Evolutionary conservation across 129 eudicot genomes (phyloP).

Genomic region (Centaurea solstitialis): DNA sequence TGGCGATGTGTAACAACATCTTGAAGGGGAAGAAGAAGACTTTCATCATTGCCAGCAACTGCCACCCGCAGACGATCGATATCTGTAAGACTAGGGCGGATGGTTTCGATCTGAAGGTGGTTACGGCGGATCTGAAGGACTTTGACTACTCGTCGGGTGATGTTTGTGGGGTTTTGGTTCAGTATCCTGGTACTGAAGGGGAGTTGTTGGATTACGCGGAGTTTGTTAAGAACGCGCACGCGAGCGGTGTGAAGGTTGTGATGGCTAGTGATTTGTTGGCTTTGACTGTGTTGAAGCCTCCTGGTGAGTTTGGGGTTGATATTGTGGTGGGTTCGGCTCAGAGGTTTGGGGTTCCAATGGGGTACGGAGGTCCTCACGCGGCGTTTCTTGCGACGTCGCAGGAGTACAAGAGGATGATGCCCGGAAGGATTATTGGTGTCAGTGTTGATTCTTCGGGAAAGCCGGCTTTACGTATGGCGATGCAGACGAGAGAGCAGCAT

Average conservation of each 20-base stretch:
- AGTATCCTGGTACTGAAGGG: constrained; percentile 97
- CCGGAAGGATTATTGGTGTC: constrained; percentile 93
- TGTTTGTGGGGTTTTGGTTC: constrained; percentile 89
- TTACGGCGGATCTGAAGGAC: constrained; percentile 65
- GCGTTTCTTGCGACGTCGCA: constrained; percentile 95
- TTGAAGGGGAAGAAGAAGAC: constrained; percentile 83
- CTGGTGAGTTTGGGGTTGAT: constrained; percentile 92
- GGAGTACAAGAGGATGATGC: constrained; percentile 98
- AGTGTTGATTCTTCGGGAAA: constrained; percentile 92
- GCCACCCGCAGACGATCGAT: constrained; percentile 93
- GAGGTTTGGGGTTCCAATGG: constrained; percentile 98
- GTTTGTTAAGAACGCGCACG: constrained; percentile 86
- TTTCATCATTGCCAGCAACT: constrained; percentile 75
- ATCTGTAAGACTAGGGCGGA: constrained; percentile 83
- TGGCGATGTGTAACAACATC: constrained; percentile 95
- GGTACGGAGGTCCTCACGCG: constrained; percentile 98
- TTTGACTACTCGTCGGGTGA: constrained; percentile 78
- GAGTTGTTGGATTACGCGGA: constrained; percentile 85
- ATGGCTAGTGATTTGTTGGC: constrained; percentile 96
- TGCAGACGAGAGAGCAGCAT: constrained; percentile 99
- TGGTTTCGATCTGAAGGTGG: constrained; percentile 77
- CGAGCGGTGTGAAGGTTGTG: constrained; percentile 89
- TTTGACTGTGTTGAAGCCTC: constrained; percentile 86
- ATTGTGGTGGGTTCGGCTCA: constrained; percentile 97
- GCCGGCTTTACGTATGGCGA: constrained; percentile 94